These are phyloP conservation scores for Excoecaria agallocha DNA, from an alignment of 345 rosid species.

Conservation along the genomic window DNA sequence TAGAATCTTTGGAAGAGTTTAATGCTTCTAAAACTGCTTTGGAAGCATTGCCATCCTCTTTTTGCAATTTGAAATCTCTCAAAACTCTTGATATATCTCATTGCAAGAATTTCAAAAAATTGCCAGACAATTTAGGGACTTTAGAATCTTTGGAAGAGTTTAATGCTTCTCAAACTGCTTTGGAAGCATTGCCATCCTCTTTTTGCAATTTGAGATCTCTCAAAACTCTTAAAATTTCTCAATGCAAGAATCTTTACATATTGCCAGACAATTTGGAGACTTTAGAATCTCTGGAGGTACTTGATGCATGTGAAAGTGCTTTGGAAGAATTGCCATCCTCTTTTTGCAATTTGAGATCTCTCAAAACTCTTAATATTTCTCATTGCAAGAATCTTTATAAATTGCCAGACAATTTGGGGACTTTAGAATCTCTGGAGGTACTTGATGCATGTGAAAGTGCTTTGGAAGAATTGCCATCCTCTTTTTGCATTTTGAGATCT, in stretches of 20 bases:
- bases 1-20: not conserved
- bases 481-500: no score
- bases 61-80: not conserved
- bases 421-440: not conserved
- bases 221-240: no score
- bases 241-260: not conserved
- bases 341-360: not conserved
- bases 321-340: not conserved
- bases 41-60: not conserved
- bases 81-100: not conserved
- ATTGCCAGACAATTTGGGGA: not conserved
- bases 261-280: not conserved
- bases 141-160: not conserved
- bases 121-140: not conserved
- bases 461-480: no score
- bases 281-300: not conserved
- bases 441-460: not conserved
- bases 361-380: not conserved
- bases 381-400: not conserved
- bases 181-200: no score
- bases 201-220: no score
- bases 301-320: not conserved
- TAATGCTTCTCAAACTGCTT: not conserved
- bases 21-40: not conserved
- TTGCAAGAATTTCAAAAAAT: not conserved